Evolutionary conservation across 805 yeast genomes (phyloP).

Genomic region (Saccharomycopsis olivae): DNA sequence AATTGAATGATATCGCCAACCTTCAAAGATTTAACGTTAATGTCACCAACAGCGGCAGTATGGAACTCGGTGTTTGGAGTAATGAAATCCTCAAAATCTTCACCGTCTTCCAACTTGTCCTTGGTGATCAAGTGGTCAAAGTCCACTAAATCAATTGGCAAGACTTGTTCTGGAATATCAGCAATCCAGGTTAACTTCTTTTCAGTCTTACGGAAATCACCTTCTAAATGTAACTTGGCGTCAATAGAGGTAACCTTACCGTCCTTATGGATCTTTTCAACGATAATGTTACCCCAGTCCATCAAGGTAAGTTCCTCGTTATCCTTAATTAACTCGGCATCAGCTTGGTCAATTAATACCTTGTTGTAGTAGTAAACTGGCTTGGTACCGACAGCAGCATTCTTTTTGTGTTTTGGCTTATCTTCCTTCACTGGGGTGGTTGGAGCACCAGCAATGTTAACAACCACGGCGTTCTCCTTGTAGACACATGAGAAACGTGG

Average conservation of each 20-base stretch:
- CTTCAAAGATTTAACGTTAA: conserved; percentile 64
- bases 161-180: conserved; percentile 55
- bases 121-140: conserved; percentile 92
- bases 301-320: conserved; percentile 93
- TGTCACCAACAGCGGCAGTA: conserved; percentile 67
- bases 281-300: conserved; percentile 97
- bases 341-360: conserved; percentile 76
- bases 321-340: conserved; percentile 54
- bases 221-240: conserved; percentile 80
- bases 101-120: conserved; percentile 91
- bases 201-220: conserved; percentile 94
- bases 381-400: conserved; percentile 81
- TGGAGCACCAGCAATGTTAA: conserved; percentile 63
- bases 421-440: conserved; percentile 49
- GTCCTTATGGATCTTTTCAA: conserved; percentile 54
- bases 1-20: conserved; percentile 86
- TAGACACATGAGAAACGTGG: conserved; percentile 88
- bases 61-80: conserved; percentile 84
- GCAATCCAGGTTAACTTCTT: conserved; percentile 95
- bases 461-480: conserved; percentile 52
- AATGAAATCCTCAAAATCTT: conserved; percentile 82
- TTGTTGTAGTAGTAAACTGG: conserved; percentile 55
- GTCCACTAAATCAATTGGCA: conserved; percentile 67
- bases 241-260: conserved; percentile 48
- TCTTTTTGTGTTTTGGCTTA: conserved; percentile 91